Evolutionary conservation across 768 basidiomycete genomes (phyloP).

Genomic region (Serpula lacrymans): DNA sequence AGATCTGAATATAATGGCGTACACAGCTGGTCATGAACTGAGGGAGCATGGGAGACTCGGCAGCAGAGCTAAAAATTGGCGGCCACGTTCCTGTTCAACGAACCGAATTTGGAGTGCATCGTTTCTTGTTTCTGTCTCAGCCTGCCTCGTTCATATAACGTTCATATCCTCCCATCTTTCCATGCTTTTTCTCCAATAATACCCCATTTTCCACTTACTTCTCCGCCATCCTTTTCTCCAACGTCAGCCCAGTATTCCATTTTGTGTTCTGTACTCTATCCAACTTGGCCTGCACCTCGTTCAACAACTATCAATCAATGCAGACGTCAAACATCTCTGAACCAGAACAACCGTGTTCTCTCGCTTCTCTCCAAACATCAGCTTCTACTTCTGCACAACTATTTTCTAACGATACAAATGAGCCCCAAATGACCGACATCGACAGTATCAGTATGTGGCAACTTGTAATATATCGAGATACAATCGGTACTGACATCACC

Average conservation of each 20-base stretch:
- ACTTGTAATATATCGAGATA: too few species aligned
- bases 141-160: slow-evolving; percentile 16
- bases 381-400: too few species aligned
- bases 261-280: slow-evolving; percentile 17
- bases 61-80: slow-evolving; percentile 25
- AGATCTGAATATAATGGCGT: too few species aligned
- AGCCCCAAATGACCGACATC: neutral
- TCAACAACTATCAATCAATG: too few species aligned
- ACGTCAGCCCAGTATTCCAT: slow-evolving; percentile 7
- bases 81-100: slow-evolving; percentile 23
- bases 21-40: too few species aligned
- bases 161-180: slow-evolving; percentile 25
- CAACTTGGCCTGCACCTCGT: neutral
- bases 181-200: slow-evolving; percentile 27
- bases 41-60: slow-evolving; percentile 3
- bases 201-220: slow-evolving; percentile 16
- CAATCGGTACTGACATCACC: neutral
- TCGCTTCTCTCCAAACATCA: too few species aligned
- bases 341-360: slow-evolving; percentile 13
- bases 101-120: slow-evolving; percentile 9
- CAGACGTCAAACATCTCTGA: slow-evolving; percentile 22
- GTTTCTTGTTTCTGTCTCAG: too few species aligned
- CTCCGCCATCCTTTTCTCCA: slow-evolving; percentile 7
- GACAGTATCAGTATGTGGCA: neutral
- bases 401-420: too few species aligned